These are phyloP conservation scores for Rossbeevera mucosa DNA, from an alignment of 768 basidiomycete genomes.

Conservation along the genomic window DNA sequence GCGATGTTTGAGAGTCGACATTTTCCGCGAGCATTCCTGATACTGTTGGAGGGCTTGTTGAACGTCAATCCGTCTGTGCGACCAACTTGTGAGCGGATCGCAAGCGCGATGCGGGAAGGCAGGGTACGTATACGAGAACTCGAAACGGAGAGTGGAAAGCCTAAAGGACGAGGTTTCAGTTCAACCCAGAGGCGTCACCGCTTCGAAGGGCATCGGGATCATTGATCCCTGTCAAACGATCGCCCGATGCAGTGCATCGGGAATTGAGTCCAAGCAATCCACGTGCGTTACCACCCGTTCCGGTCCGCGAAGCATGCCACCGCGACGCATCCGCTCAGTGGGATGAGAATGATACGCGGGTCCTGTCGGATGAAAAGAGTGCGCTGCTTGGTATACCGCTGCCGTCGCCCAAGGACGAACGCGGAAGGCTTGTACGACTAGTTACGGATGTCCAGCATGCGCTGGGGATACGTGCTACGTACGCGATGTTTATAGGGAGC, in stretches of 20 bases:
- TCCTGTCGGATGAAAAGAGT: conserved; percentile 8
- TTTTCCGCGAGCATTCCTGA: conserved; percentile 64
- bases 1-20: conserved; percentile 65
- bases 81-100: conserved; percentile 69
- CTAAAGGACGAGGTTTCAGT: conserved; percentile 16
- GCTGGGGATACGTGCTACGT: conserved; percentile 12
- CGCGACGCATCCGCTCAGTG: conserved; percentile 1
- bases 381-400: conserved; percentile 16
- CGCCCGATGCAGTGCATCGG: conserved; percentile 10
- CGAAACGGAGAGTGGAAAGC: not conserved
- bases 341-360: not conserved
- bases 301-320: not conserved
- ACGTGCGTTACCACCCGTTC: conserved; percentile 17
- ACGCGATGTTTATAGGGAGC: conserved; percentile 24
- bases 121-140: conserved; percentile 46
- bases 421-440: not conserved
- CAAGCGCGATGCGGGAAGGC: conserved; percentile 63
- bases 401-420: not conserved
- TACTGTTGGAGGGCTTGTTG: conserved; percentile 69
- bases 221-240: conserved; percentile 21
- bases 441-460: not conserved
- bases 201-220: conserved; percentile 13
- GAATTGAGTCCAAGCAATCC: conserved; percentile 9
- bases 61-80: conserved; percentile 56
- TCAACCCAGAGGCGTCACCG: conserved; percentile 20